Percentiles rank a stretch among this genome's conserved stretches.
Conservation (phyloP, 2,329 filamentous ascomycete species). For the Periconia sp. region DNA sequence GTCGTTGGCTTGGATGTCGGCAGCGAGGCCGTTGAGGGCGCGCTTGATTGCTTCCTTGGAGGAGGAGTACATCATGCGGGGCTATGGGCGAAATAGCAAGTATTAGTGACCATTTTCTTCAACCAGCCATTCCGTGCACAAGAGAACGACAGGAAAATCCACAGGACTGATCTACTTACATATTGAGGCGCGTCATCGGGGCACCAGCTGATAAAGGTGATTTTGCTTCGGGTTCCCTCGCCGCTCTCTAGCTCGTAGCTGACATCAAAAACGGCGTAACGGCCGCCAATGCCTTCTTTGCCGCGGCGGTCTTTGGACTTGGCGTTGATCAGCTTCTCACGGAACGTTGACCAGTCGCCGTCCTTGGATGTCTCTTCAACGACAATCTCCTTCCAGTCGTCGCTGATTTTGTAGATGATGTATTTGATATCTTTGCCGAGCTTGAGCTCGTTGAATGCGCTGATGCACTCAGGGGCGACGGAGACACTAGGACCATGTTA, state of each 20-base stretch:
- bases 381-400: conserved; percentile 80
- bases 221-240: conserved; percentile 66
- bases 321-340: conserved; percentile 73
- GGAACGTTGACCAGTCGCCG: conserved; percentile 71
- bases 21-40: conserved; percentile 71
- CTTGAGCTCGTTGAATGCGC: conserved; percentile 78
- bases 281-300: conserved; percentile 62
- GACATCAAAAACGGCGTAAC: conserved; percentile 86
- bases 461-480: conserved; percentile 70
- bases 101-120: conserved; percentile 11
- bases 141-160: background rate
- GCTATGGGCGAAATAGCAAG: conserved; percentile 50
- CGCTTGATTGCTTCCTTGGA: conserved; percentile 87
- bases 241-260: conserved; percentile 72
- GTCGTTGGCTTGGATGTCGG: conserved; percentile 83
- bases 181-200: conserved; percentile 72
- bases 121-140: background rate
- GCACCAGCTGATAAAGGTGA: conserved; percentile 47
- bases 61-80: conserved; percentile 88
- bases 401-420: conserved; percentile 85
- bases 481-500: conserved; percentile 48
- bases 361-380: conserved; percentile 72
- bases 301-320: conserved; percentile 70
- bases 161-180: conserved; percentile 54
- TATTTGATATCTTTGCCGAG: conserved; percentile 76